Percentiles rank a stretch among this genome's conserved stretches.
Conservation (phyloP, 2,329 filamentous ascomycete species). For the Exophiala oligosperma region DNA sequence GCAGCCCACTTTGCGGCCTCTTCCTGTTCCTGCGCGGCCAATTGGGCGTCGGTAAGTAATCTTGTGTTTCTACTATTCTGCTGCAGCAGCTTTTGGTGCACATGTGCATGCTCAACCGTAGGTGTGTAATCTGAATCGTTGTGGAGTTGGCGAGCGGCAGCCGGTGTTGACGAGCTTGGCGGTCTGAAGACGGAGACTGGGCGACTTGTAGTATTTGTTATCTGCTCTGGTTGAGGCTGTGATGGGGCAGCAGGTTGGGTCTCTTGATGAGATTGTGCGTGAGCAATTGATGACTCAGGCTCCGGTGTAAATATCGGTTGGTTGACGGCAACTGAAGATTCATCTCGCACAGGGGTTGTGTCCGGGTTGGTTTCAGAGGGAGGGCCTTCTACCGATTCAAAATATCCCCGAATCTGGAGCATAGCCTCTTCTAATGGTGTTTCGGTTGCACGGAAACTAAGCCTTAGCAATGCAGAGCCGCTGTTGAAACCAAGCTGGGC, state of each 20-base stretch:
- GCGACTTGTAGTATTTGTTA: conserved; percentile 34
- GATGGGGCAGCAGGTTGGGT: conserved; percentile 10
- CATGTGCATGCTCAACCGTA: conserved; percentile 79
- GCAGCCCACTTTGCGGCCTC: conserved; percentile 65
- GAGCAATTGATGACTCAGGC: conserved; percentile 11
- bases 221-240: conserved; percentile 26
- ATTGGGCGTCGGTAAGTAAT: conserved; percentile 78
- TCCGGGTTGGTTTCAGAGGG: conserved; percentile 2
- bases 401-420: conserved; percentile 71
- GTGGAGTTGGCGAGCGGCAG: conserved; percentile 66
- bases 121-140: conserved; percentile 78
- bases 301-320: conserved; percentile 18
- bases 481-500: conserved; percentile 83
- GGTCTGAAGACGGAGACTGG: conserved; percentile 75
- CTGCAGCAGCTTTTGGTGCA: conserved; percentile 75
- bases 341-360: not conserved
- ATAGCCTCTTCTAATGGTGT: conserved; percentile 83
- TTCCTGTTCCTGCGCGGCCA: conserved; percentile 67
- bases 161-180: conserved; percentile 68
- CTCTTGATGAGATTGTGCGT: conserved; percentile 10
- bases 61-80: conserved; percentile 74
- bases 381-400: conserved; percentile 19
- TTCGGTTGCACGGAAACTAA: conserved; percentile 74
- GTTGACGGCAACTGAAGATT: conserved; percentile 16
- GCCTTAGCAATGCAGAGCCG: conserved; percentile 74